phyloP scores from a whole-genome alignment of 306 rosid species.

The Phaseolus lunatus region DNA sequence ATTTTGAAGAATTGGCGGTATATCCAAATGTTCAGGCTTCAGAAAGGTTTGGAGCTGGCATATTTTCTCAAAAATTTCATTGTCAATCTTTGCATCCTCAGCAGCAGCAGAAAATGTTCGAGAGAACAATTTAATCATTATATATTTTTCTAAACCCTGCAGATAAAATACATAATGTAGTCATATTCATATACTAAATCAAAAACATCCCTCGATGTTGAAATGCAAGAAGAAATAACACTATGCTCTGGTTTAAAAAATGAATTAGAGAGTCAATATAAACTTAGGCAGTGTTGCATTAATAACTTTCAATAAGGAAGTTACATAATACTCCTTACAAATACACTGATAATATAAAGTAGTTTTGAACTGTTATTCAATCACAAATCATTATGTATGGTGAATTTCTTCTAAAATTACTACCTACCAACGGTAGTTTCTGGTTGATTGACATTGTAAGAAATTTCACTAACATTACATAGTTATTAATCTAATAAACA shows the following conservation, averaged over 20 bases:
- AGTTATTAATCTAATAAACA: too few relatives aligned
- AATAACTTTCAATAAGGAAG: not conserved
- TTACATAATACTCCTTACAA: conserved; percentile 16
- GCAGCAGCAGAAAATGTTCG: conserved; percentile 60
- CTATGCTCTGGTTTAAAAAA: not conserved
- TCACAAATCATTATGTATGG: too few relatives aligned
- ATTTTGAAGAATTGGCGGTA: conserved; percentile 57
- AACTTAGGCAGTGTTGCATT: not conserved
- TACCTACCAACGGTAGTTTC: too few relatives aligned
- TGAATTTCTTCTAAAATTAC: too few relatives aligned
- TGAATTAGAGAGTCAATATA: not conserved
- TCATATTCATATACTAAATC: conserved; percentile 12
- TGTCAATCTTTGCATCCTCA: conserved; percentile 63
- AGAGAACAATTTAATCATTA: conserved; percentile 74
- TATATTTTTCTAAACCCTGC: conserved; percentile 79
- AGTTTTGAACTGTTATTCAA: too few relatives aligned
- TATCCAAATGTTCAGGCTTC: conserved; percentile 78
- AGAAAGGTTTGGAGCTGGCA: conserved; percentile 64
- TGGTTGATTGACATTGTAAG: too few relatives aligned
- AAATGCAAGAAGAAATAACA: not conserved
- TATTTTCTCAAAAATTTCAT: conserved; percentile 60
- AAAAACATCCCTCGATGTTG: not conserved
- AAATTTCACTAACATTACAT: too few relatives aligned
- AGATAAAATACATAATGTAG: not conserved
- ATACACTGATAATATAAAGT: not conserved